A percentile compares a stretch with the other conserved stretches of the same genome.
Evolutionary conservation across 768 basidiomycete genomes (phyloP).

Genomic region (Termitomyces sp.): DNA sequence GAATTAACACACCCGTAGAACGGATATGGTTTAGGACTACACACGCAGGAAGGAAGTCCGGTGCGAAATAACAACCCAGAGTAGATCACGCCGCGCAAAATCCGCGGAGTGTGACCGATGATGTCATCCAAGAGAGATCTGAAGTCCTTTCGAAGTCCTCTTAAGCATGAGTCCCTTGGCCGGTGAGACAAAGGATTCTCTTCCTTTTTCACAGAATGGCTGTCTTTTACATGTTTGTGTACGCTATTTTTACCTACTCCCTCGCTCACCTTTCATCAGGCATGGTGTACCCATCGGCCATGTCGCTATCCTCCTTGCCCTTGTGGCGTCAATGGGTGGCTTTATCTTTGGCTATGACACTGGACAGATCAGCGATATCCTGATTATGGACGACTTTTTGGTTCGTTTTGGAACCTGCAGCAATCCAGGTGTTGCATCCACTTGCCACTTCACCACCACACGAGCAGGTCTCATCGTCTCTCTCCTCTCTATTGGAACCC

Average conservation of each 20-base stretch:
- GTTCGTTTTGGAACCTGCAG: conserved; percentile 55
- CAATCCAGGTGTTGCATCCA: conserved; percentile 29
- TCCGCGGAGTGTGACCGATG: not conserved
- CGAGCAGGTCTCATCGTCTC: conserved; percentile 65
- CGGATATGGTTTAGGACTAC: not conserved
- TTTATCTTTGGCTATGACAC: conserved; percentile 70
- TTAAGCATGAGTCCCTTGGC: not conserved
- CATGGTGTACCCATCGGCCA: conserved; percentile 58
- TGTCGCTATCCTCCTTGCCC: conserved; percentile 59
- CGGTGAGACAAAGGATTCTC: not conserved
- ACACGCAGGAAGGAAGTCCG: not conserved
- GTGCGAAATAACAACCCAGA: not conserved
- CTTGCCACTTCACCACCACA: conserved; percentile 51
- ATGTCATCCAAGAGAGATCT: too few species aligned
- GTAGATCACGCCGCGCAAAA: not conserved
- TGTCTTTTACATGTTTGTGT: conserved; percentile 15
- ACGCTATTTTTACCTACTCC: not conserved
- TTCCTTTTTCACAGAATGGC: conserved; percentile 9
- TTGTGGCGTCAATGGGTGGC: conserved; percentile 69
- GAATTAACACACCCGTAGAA: not conserved
- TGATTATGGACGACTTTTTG: conserved; percentile 67
- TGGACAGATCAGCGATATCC: conserved; percentile 74
- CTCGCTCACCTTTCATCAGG: conserved; percentile 22
- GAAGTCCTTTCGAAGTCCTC: not conserved
- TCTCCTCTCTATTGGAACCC: conserved; percentile 67